Evolutionary conservation across 2,329 filamentous ascomycete genomes (phyloP), one percentile per base, ranked within the genome.

Genomic region (Aureobasidium leucospermi): DNA sequence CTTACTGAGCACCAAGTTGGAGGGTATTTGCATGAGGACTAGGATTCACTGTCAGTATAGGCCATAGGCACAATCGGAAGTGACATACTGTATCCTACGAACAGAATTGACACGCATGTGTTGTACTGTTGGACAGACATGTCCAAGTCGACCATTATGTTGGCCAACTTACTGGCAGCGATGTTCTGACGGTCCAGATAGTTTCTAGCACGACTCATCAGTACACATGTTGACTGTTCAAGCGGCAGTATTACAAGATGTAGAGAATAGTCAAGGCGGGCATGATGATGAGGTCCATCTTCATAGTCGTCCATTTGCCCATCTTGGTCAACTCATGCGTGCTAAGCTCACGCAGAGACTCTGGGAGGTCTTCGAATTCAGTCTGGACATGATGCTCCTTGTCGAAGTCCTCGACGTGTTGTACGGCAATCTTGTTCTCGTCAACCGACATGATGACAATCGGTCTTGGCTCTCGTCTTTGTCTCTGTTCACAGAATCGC

Each of bases 101-200:
- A 77, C 6, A 76, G 64, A 52, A 77, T 74, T n/a, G 69, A 72
- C 15, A 77, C 71, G 51, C 71, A 71, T 13, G 75, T 77, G 60
- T 76, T 71, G 64, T 75, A 77, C 62, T 78, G 72, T 7, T 46
- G 52, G 6, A 72, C 75, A 7, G 75, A 75, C 2, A 69, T 70
- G 64, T 70, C 67, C n/a, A 79, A 68, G 49, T 81, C 78, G 13
- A 71, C 65, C 61, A 79, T 75, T 1, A 80, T 64, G 59, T 77
- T 73, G 5, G 83, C 81, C 58, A 89, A 76, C 28, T 82, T 79
- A 1, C 86, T 86, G 1, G 85, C 79, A 2, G 85, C 85, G 62
- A 88, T 87, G 70, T 88, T 59, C 49, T 70, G 70, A 66, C 67
- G 39, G 64, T 85, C 82, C 13, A 87, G 73, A 71, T 89, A 90